phyloP scores from a whole-genome alignment of 352 stramenopile species.

The Phytophthora parvispora region DNA sequence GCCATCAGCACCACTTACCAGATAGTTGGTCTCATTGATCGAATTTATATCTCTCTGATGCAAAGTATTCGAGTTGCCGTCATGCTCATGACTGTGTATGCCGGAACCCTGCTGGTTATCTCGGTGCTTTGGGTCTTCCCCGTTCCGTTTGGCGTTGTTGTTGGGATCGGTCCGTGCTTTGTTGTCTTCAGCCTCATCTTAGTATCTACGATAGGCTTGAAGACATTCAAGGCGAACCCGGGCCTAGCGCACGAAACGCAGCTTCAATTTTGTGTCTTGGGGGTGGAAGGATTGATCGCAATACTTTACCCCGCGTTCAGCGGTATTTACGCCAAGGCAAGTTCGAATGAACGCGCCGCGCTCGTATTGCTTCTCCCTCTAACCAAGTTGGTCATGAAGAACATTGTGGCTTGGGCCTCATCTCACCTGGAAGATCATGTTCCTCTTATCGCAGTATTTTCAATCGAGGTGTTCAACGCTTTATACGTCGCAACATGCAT shows the following conservation, averaged over 20 bases:
- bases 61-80: conserved; percentile 10
- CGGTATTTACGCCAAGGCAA: conserved; percentile 14
- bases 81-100: conserved; percentile 12
- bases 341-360: not conserved
- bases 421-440: conserved; percentile 36
- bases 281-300: conserved; percentile 5
- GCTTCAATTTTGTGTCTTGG: conserved; percentile 20
- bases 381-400: conserved; percentile 31
- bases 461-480: conserved; percentile 47
- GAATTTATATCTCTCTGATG: conserved; percentile 1
- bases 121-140: conserved; percentile 39
- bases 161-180: conserved; percentile 20
- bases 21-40: conserved; percentile 5
- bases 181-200: conserved; percentile 14
- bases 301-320: conserved; percentile 28
- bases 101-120: conserved; percentile 19
- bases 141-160: conserved; percentile 44
- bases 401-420: conserved; percentile 26
- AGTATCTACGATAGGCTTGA: conserved; percentile 8
- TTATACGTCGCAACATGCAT: conserved; percentile 39
- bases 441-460: conserved; percentile 35
- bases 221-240: conserved; percentile 8
- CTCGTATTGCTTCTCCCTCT: conserved; percentile 25
- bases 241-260: conserved; percentile 7
- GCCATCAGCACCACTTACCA: conserved; percentile 14